These are phyloP conservation scores for Paracoccidioides lutzii DNA, from an alignment of 2,329 filamentous ascomycete genomes.

Conservation along the genomic window DNA sequence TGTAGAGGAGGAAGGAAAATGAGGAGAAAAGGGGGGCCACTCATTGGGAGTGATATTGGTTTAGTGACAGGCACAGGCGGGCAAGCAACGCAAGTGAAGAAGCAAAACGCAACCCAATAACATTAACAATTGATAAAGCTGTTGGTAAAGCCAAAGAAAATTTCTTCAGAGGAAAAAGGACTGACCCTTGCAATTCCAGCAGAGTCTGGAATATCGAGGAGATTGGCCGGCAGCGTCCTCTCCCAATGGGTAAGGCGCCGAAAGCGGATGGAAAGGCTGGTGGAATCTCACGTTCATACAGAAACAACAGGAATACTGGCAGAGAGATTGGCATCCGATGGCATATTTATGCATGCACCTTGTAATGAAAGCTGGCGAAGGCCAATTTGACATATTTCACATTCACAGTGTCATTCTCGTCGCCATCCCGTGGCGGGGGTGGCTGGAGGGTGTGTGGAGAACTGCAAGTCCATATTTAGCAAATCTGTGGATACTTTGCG, in stretches of 20 bases:
- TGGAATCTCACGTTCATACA: slow-evolving; percentile 5
- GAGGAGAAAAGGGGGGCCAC: not conserved
- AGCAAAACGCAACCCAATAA: not conserved
- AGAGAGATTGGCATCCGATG: slow-evolving; percentile 10
- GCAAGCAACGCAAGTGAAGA: not conserved
- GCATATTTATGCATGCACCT: slow-evolving; percentile 14
- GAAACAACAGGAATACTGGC: slow-evolving; percentile 8
- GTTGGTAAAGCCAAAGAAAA: not conserved
- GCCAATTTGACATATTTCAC: not conserved
- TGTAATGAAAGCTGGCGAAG: slow-evolving; percentile 2
- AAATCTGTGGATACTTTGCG: not conserved
- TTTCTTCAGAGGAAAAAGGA: not conserved
- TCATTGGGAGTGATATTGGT: not conserved
- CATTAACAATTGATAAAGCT: not conserved
- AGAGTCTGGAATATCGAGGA: not conserved
- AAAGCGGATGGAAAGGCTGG: not conserved
- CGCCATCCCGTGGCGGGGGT: not conserved
- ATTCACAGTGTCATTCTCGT: not conserved
- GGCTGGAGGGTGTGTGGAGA: not conserved
- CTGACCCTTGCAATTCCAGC: slow-evolving; percentile 2
- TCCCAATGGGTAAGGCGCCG: not conserved
- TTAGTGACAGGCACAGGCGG: not conserved
- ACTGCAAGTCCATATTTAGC: not conserved
- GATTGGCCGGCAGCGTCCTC: not conserved
- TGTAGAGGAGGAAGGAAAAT: not conserved